Base-by-base conservation (phyloP, 306 rosid species). In the Medicago ruthenica region DNA sequence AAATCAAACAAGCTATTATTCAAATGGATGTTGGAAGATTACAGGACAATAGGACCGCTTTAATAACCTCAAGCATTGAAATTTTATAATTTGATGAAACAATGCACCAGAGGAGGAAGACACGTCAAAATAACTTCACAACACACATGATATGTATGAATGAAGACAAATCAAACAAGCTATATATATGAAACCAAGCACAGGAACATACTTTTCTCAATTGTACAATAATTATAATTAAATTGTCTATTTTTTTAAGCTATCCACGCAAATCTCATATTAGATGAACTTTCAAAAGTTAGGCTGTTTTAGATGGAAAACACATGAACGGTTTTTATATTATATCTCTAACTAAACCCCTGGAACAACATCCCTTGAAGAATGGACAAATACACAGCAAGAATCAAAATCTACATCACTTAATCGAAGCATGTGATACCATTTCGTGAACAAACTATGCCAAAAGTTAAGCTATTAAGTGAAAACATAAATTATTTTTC, bases 1-100 rank as follows among this genome's bases (percentile, higher is more conserved):
- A 20, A 57, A 21, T 20, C 36, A 57, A n/a, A n/a, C n/a, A n/a
- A n/a, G n/a, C 45, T 54, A 36, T 42, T 14, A 59, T 54, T 75
- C 73, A 61, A 62, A 75, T 17, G 48, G 54, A 61, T 4, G 73
- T 50, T 75, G 15, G 41, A 76, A 57, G 42, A 82, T 11, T 58
- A 37, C 5, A 13, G 40, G 73, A 65, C 42, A 3, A 65, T 13
- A 7, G 51, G 75, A 20, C 51, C 16, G 36, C 14, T 18, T 76
- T 31, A 34, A 5, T 21, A 15, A 58, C 36, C 37, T 54, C 27
- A 54, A 11, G 64, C 8, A 58, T 57, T 58, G 8, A 57, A 36
- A 10, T 22, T 54, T 50, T 21, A 58, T 36, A 58, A 58, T 58
- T 21, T 57, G 7, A 57, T 1, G n/a, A 57, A 57, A 57, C 63